These are phyloP conservation scores for Chimonanthus salicifolius DNA, from an alignment of 164 flowering plant species.

Conservation along the genomic window DNA sequence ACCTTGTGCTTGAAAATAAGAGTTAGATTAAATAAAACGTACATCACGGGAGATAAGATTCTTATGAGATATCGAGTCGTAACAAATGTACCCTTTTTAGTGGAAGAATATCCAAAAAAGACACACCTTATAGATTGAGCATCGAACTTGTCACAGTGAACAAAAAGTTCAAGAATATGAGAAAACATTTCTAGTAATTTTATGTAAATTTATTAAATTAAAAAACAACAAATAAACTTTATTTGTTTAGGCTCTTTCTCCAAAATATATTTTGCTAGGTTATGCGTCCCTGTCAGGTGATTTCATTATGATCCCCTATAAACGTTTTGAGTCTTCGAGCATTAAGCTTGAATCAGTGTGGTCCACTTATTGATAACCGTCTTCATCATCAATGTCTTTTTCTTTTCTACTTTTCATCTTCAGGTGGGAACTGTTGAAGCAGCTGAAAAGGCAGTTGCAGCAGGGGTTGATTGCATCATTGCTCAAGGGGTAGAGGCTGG, in stretches of 20 bases:
- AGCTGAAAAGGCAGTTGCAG: slow-evolving; percentile 29
- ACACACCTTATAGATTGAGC: neutral
- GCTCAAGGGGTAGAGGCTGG: slow-evolving; percentile 31
- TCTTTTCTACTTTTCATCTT: neutral
- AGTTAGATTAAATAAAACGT: neutral
- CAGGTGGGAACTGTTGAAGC: slow-evolving; percentile 25
- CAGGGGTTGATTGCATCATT: slow-evolving; percentile 28
- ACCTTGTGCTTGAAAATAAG: neutral
- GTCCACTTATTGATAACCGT: too few relatives aligned
- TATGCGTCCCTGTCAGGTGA: too few relatives aligned
- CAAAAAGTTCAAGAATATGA: too few relatives aligned
- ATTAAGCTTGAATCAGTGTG: too few relatives aligned
- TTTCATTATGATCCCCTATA: too few relatives aligned
- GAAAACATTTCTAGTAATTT: too few relatives aligned
- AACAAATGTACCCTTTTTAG: slow-evolving; percentile 13
- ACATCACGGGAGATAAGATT: slow-evolving; percentile 13
- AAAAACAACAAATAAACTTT: too few relatives aligned
- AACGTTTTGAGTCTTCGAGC: too few relatives aligned
- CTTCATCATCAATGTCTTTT: too few relatives aligned
- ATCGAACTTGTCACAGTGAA: slow-evolving; percentile 6
- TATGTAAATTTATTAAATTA: too few relatives aligned
- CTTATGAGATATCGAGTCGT: neutral
- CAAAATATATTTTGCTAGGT: too few relatives aligned
- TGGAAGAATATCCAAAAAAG: neutral
- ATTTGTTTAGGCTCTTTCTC: too few relatives aligned